A percentile compares a stretch with the other conserved stretches of the same genome.
These are phyloP conservation scores for Trichoderma guizhouense DNA, from an alignment of 2,329 filamentous ascomycete genomes.

Conservation along the genomic window DNA sequence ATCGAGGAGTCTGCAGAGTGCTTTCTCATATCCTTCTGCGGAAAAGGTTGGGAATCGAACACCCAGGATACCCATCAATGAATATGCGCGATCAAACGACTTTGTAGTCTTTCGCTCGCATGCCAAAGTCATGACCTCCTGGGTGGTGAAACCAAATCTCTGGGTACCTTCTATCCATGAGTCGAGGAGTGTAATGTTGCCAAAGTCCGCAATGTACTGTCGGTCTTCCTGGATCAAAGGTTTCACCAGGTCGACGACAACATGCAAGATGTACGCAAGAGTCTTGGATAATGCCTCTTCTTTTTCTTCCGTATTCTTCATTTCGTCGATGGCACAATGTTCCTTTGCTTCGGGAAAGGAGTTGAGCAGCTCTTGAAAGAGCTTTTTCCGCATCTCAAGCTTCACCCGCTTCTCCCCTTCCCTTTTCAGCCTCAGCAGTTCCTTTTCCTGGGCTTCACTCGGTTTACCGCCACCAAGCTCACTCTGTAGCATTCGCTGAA, in stretches of 20 bases:
- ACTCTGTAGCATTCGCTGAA: background rate
- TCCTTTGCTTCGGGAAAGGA: background rate
- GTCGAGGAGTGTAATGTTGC: background rate
- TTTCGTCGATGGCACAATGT: background rate
- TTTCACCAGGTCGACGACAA: background rate
- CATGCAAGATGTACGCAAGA: background rate
- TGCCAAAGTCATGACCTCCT: constrained; percentile 12
- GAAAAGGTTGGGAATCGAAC: constrained; percentile 18
- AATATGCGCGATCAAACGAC: constrained; percentile 15
- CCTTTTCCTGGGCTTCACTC: background rate
- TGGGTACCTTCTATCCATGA: constrained; percentile 6
- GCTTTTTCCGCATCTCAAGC: background rate
- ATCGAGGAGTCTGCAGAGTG: constrained; percentile 16
- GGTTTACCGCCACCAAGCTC: background rate
- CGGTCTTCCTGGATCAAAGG: background rate
- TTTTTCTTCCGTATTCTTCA: background rate
- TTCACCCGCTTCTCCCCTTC: background rate
- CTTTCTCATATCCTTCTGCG: constrained; percentile 18
- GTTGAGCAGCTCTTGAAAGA: constrained; percentile 1
- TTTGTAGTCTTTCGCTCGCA: constrained; percentile 9
- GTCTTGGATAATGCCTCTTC: background rate
- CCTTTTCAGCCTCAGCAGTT: background rate
- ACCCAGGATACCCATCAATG: constrained; percentile 17
- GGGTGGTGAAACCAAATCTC: constrained; percentile 4
- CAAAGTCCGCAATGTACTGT: constrained; percentile 10